Evolutionary conservation across 345 rosid species (phyloP).

Genomic region (Citrus australasica): DNA sequence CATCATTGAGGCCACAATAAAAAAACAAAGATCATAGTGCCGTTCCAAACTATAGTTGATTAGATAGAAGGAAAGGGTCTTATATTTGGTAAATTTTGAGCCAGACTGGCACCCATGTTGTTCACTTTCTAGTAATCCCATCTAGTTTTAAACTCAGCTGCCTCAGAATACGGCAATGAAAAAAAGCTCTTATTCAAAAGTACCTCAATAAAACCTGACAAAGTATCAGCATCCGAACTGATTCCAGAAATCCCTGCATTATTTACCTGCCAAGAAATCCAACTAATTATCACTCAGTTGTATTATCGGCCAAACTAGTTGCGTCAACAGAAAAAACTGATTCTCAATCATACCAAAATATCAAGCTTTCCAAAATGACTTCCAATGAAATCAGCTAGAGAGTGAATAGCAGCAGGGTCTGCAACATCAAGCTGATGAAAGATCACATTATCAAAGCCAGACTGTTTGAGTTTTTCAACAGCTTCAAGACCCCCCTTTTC

Average conservation of each 20-base stretch:
- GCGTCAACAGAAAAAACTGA: not conserved
- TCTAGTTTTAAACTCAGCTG: not conserved
- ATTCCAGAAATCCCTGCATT: constrained; percentile 46
- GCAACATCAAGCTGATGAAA: constrained; percentile 56
- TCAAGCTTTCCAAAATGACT: constrained; percentile 34
- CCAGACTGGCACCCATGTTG: not conserved
- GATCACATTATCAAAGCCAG: constrained; percentile 23
- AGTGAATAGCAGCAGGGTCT: constrained; percentile 26
- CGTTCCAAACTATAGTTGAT: not conserved
- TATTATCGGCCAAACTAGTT: not conserved
- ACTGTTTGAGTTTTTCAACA: constrained; percentile 36
- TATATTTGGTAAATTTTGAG: not conserved
- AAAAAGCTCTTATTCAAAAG: too few relatives aligned
- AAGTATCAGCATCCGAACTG: constrained; percentile 16
- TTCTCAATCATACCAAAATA: constrained; percentile 24
- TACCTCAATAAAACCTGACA: constrained; percentile 12
- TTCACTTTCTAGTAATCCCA: not conserved
- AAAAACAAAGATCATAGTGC: not conserved
- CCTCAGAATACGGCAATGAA: not conserved
- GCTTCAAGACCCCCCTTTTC: constrained; percentile 42
- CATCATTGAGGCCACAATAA: not conserved
- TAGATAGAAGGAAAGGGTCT: not conserved
- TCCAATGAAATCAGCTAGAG: constrained; percentile 32
- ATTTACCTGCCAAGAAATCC: constrained; percentile 33
- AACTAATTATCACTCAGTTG: not conserved